A percentile compares a stretch with the other conserved stretches of the same genome.
These are phyloP conservation scores for Kodamaea kakaduensis DNA, from an alignment of 805 yeast species.

Conservation along the genomic window DNA sequence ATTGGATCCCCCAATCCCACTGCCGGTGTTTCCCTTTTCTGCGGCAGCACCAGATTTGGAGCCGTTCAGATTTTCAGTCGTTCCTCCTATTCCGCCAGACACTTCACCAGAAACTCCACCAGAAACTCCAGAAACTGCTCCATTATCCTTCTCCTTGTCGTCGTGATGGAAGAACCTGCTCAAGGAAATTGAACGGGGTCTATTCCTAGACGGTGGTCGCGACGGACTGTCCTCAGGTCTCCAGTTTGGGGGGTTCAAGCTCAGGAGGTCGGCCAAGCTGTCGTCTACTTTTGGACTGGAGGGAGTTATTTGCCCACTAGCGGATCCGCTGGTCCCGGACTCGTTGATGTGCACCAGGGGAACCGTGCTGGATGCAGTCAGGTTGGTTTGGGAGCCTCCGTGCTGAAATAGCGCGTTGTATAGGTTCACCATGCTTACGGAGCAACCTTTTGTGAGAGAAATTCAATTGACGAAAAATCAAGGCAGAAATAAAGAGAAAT, in stretches of 20 bases:
- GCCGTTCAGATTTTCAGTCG: conserved; percentile 4
- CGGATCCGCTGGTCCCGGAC: neutral
- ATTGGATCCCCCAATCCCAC: no score
- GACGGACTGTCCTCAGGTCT: conserved; percentile 11
- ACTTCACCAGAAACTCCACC: no score
- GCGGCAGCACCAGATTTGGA: no score
- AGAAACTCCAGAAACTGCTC: no score
- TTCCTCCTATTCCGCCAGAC: neutral
- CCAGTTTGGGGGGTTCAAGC: conserved; percentile 9
- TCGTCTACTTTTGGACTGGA: neutral
- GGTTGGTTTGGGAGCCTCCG: conserved; percentile 3
- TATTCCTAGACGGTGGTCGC: conserved; percentile 10
- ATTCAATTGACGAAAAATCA: neutral
- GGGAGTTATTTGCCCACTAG: neutral
- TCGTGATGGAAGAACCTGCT: conserved; percentile 25
- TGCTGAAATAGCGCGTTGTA: conserved; percentile 10
- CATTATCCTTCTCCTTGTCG: conserved; percentile 10
- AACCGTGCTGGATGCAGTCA: conserved; percentile 2
- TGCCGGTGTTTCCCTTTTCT: conserved; percentile 7
- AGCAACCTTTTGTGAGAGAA: conserved; percentile 6
- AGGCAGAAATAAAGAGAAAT: neutral
- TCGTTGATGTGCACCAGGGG: neutral
- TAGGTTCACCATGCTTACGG: conserved; percentile 8
- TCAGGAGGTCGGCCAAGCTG: neutral
- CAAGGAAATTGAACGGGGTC: conserved; percentile 24